Base-by-base conservation (phyloP, 1,284 basidiomycete species). In the Naganishia sp. region DNA sequence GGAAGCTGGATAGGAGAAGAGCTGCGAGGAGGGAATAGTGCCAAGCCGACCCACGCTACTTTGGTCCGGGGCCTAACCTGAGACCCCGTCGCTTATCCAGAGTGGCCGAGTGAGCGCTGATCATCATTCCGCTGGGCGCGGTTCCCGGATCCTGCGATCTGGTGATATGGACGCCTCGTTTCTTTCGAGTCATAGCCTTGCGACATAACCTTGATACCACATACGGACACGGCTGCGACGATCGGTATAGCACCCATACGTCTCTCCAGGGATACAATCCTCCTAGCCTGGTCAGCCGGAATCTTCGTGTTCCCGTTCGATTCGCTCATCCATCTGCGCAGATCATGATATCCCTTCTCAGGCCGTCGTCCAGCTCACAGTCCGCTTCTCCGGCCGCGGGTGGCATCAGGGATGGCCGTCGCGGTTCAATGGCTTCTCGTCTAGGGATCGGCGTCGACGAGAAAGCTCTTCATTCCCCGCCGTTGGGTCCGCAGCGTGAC, bases 331-430 rank as follows among this genome's bases (percentile, higher is more conserved):
- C 47, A 15, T 11, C 47, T 13, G 21, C 25, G 21, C 21, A 49
- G 47, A 60, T 25, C 47, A 61, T 61, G 58, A 61, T 61, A 32
- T 61, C 58, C 47, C 58, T 61, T 9, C 58, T 61, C 58, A 51
- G 50, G 46, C 58, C 58, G 23, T 61, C 58, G 25, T 61, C 58
- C 21, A 41, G 58, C 13, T 41, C 58, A 1, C 47, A 50, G 35
- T 61, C 58, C 23, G 41, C 58, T 28, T 47, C 21, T 18, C 25
- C 46, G 21, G 42, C 47, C 50, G 35, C 47, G 3, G 15, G 35
- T 15, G 42, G 10, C 47, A 28, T 18, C 23, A 51, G n/a, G 41
- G 58, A 61, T 23, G 47, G 35, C n/a, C 58, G 41, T 51, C 58
- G 58, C 7, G 18, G 21, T 17, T 61, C 47, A 15, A 25, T 61